A percentile compares a stretch with the other conserved stretches of the same genome.
phyloP scores from a whole-genome alignment of 345 rosid genomes.

The Boechera retrofracta region DNA sequence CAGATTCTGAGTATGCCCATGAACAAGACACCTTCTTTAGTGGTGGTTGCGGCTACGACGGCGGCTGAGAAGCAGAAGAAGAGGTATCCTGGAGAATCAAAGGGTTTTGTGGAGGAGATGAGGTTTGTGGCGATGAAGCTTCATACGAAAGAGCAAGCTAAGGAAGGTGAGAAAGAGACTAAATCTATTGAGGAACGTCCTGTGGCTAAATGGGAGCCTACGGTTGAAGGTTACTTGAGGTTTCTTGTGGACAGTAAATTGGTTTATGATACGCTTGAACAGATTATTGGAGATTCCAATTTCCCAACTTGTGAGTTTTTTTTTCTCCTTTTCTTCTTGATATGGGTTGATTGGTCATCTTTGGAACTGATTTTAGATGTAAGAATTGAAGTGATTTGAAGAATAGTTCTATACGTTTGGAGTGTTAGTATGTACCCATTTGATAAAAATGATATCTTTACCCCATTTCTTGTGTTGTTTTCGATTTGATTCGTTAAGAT shows the following conservation, averaged over 20 bases:
- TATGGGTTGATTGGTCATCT: background rate
- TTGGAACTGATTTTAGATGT: background rate
- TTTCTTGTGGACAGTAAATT: slow-evolving; percentile 91
- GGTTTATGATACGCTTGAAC: slow-evolving; percentile 90
- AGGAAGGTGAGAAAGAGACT: slow-evolving; percentile 85
- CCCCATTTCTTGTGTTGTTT: background rate
- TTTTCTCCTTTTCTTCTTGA: background rate
- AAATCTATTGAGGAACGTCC: slow-evolving; percentile 71
- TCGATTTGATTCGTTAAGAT: background rate
- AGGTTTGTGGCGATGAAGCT: slow-evolving; percentile 95
- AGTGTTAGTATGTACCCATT: background rate
- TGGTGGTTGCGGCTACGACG: slow-evolving; percentile 55
- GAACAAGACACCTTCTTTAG: slow-evolving; percentile 40
- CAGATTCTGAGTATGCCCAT: slow-evolving; percentile 48
- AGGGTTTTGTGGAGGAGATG: slow-evolving; percentile 99
- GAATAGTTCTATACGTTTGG: no score
- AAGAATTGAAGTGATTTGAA: no score
- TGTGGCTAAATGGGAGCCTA: slow-evolving; percentile 76
- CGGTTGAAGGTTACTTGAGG: slow-evolving; percentile 80
- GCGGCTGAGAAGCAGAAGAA: slow-evolving; percentile 73
- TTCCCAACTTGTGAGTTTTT: slow-evolving; percentile 77
- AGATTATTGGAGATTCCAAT: slow-evolving; percentile 62
- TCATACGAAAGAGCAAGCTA: slow-evolving; percentile 87
- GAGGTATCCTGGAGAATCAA: slow-evolving; percentile 86
- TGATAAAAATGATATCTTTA: background rate